Evolutionary conservation across 208 protist genomes (phyloP).

Genomic region (Crithidia expoeki): DNA sequence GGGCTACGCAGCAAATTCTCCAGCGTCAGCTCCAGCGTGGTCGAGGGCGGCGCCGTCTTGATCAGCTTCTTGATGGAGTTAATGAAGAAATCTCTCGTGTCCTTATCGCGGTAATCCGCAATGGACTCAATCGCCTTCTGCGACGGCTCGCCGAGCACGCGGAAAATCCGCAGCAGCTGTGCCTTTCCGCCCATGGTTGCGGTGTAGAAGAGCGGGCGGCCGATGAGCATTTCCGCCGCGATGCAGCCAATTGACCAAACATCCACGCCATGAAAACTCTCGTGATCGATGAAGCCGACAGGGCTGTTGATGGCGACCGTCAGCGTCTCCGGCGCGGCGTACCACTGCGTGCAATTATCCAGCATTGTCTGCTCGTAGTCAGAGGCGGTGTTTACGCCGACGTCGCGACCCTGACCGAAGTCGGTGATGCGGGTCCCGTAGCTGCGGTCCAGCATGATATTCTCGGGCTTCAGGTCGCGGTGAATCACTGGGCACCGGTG

Average conservation of each 20-base stretch:
- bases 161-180: conserved; percentile 94
- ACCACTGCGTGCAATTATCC: conserved; percentile 95
- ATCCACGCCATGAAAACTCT: conserved; percentile 79
- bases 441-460: conserved; percentile 90
- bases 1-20: conserved; percentile 56
- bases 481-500: conserved; percentile 90
- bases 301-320: conserved; percentile 72
- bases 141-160: conserved; percentile 79
- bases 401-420: conserved; percentile 96
- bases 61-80: conserved; percentile 39
- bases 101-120: conserved; percentile 55
- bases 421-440: conserved; percentile 95
- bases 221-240: conserved; percentile 89
- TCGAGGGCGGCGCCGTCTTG: conserved; percentile 17
- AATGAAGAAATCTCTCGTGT: conserved; percentile 50
- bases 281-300: conserved; percentile 78
- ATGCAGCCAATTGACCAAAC: conserved; percentile 94
- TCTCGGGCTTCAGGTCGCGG: conserved; percentile 93
- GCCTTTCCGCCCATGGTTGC: conserved; percentile 88
- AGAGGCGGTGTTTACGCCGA: conserved; percentile 41
- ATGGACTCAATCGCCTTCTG: conserved; percentile 79
- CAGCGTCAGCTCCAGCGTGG: conserved; percentile 20
- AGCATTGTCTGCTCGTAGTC: conserved; percentile 66
- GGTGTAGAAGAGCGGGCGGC: conserved; percentile 84
- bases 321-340: conserved; percentile 98